Base-by-base conservation (phyloP, 2,329 filamentous ascomycete genomes). In the Aspergillus uvarum region DNA sequence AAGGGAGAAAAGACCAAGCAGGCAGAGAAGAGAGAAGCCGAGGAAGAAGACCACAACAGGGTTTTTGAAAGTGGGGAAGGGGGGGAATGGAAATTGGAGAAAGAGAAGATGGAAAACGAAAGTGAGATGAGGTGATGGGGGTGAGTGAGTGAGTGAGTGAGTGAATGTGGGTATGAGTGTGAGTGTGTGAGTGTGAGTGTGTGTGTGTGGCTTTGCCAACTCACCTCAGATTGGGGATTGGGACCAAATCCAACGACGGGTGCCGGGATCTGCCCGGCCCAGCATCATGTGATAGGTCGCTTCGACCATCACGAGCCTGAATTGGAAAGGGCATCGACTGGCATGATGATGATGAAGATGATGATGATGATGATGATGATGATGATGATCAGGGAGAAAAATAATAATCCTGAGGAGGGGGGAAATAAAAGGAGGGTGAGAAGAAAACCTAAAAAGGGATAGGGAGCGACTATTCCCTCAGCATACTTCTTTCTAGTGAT, bases 251-350 rank as follows among this genome's bases (percentile, higher is more conserved):
- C 62, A 59, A 59, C 54, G 44, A 19, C 38, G 59, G 48, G 19
- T 49, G 51, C 55, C 62, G 63, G 59, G 61, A 60, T 59, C 54
- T 63, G 63, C 62, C 57, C 55, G 54, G 56, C 50, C 52, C 51
- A 52, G 50, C 59, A 65, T 68, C 67, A 68, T 68, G 67, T 68
- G 67, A 68, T 67, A 67, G 62, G 65, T 67, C 61, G 53, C 59
- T 57, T 59, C 38, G 49, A 48, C 49, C 55, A 29, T 50, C 51
- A 44, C 51, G 47, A 44, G 38, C 38, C 38, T 44, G 16, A 19
- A n/a, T 16, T 12, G 38, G 38, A 44, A n/a, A 19, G 19, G 38
- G 5, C 19, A 44, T 44, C 38, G 38, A 44, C n/a, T 44, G 38
- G 38, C 38, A 44, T 44, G 16, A 44, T 44, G n/a, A 16, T 16